Base-by-base conservation (phyloP, 345 rosid species). In the Combretum micranthum region DNA sequence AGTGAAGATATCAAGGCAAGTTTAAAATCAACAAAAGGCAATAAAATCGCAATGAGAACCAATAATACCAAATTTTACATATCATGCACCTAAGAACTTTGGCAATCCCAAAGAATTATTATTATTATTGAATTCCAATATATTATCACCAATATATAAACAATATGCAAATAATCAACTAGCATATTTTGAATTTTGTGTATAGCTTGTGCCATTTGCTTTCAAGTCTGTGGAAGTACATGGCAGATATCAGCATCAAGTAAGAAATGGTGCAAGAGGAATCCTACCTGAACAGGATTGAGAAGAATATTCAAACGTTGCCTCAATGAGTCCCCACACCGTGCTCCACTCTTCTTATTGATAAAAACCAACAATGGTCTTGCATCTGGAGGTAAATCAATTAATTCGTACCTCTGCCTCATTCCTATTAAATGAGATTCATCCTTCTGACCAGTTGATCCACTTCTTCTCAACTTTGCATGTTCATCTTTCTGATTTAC, bases 311-410 rank as follows among this genome's bases (percentile, higher is more conserved):
- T 82, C 76, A 90, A 71, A 13, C 92, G 90, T 59, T 71, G 87
- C 56, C 70, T 74, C 45, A 90, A 86, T 42, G 90, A 75, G 68
- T 78, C 85, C 42, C 97, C 95, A 52, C 78, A 77, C 54, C 84
- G 90, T 26, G 93, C 95, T 53, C 97, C 97, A 69, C 95, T 90
- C 79, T 90, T 90, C 72, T 87, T 84, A 66, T 90, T 87, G 56
- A 87, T 81, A 72, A 90, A 90, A 70, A 87, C 97, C 68, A 90
- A 65, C 69, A 90, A 75, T 0, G 95, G 97, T 60, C 95, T 81
- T 54, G 88, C 77, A 76, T 90, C 97, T 8, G 83, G 71, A 59
- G 93, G 90, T 57, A 90, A 66, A 60, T 90, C 90, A 56, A 75
- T 71, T 61, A 84, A 63, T 74, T 93, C 97, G 72, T 85, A 82